These are phyloP conservation scores for Psilocybe sp. DNA, from an alignment of 768 basidiomycete species.

Conservation along the genomic window DNA sequence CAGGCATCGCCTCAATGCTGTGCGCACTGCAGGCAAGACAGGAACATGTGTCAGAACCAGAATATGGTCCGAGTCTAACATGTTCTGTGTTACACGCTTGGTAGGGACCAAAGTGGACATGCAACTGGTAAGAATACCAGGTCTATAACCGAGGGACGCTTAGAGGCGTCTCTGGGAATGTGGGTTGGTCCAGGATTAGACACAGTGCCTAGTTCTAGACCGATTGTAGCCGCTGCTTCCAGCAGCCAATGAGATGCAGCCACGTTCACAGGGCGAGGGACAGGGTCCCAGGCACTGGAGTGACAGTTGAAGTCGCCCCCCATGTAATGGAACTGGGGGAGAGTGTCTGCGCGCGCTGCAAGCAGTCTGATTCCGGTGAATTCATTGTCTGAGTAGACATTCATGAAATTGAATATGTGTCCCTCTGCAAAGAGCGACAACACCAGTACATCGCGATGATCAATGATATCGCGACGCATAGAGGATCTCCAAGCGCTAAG, in stretches of 20 bases:
- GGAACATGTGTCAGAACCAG: neutral
- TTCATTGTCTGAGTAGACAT: neutral
- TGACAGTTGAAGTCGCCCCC: slow-evolving; percentile 1
- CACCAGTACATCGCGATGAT: slow-evolving; percentile 1
- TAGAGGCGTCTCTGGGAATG: neutral
- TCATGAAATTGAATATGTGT: neutral
- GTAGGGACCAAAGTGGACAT: neutral
- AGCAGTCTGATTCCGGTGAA: neutral
- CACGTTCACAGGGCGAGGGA: too few relatives aligned
- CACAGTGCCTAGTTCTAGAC: neutral
- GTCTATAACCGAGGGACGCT: neutral
- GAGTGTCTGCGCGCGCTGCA: neutral
- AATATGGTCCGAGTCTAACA: neutral
- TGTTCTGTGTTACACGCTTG: neutral
- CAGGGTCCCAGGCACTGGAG: too few relatives aligned
- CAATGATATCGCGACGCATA: slow-evolving; percentile 1
- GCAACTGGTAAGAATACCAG: neutral
- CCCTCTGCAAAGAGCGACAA: neutral
- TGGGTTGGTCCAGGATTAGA: neutral
- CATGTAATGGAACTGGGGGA: neutral
- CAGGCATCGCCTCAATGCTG: too few relatives aligned
- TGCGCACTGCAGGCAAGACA: neutral
- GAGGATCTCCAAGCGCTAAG: neutral
- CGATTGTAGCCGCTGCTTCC: neutral
- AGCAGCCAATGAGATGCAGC: neutral